Conservation (phyloP, 2,329 filamentous ascomycete species). For the Cryphonectria naterciae region DNA sequence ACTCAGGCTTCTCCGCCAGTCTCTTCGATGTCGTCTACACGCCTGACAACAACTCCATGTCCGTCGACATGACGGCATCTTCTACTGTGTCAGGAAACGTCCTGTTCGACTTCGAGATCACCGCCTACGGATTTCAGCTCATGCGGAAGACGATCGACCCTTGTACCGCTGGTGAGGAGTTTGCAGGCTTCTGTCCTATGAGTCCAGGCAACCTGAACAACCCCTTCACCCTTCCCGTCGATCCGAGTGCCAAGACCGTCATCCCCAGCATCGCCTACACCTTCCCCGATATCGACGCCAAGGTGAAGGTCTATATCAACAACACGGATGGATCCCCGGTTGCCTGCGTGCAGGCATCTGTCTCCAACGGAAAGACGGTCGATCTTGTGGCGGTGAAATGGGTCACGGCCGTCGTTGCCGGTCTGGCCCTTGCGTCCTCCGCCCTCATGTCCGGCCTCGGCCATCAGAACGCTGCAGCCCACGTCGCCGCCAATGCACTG, state of each 20-base stretch:
- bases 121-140: constrained; percentile 74
- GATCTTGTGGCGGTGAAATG: constrained; percentile 81
- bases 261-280: constrained; percentile 81
- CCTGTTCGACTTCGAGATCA: constrained; percentile 69
- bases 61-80: constrained; percentile 72
- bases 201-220: constrained; percentile 62
- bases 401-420: constrained; percentile 77
- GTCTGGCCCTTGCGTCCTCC: constrained; percentile 74
- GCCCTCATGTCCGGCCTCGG: constrained; percentile 82
- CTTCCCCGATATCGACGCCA: constrained; percentile 81
- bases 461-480: constrained; percentile 84
- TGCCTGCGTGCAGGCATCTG: constrained; percentile 77
- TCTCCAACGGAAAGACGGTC: constrained; percentile 84
- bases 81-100: constrained; percentile 77
- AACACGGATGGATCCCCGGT: constrained; percentile 60
- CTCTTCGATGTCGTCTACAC: constrained; percentile 78
- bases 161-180: constrained; percentile 56
- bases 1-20: constrained; percentile 78
- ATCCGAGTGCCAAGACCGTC: constrained; percentile 55
- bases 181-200: constrained; percentile 81
- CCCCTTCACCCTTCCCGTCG: constrained; percentile 64
- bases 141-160: constrained; percentile 68
- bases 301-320: constrained; percentile 75
- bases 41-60: constrained; percentile 65
- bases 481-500: constrained; percentile 82